Percentiles rank a stretch among this genome's conserved stretches.
These are phyloP conservation scores for Sphaceloma murrayae DNA, from an alignment of 2,329 filamentous ascomycete genomes.

Conservation along the genomic window DNA sequence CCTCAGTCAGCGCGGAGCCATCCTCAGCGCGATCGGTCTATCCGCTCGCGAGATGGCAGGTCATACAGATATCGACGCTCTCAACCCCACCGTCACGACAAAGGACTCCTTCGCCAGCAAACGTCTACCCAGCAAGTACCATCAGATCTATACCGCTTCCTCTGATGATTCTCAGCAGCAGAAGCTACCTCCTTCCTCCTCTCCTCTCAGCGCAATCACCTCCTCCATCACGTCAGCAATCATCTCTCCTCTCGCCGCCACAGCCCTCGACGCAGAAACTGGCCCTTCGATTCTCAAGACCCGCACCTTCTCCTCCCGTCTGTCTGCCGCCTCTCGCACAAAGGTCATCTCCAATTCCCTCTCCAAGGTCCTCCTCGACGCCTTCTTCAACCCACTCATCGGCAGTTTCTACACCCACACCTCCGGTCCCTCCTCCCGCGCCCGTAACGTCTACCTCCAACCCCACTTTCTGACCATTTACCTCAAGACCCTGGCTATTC, in stretches of 20 bases:
- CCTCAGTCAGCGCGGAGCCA: conserved; percentile 67
- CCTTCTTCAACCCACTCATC: conserved; percentile 80
- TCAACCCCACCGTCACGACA: conserved; percentile 29
- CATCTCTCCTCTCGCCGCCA: conserved; percentile 70
- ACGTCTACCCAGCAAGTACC: conserved; percentile 61
- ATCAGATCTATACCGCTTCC: conserved; percentile 56
- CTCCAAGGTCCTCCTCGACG: conserved; percentile 61
- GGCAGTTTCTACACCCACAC: conserved; percentile 49
- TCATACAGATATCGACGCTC: conserved; percentile 48
- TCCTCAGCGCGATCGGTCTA: conserved; percentile 74
- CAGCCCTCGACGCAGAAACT: conserved; percentile 67
- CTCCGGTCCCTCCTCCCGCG: conserved; percentile 25
- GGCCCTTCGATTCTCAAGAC: conserved; percentile 82
- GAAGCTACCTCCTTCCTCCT: conserved; percentile 16
- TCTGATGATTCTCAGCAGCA: background rate
- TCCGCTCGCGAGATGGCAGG: conserved; percentile 78
- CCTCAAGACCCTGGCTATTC: conserved; percentile 73
- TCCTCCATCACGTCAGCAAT: conserved; percentile 59
- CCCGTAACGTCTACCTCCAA: conserved; percentile 56
- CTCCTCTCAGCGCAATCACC: conserved; percentile 59
- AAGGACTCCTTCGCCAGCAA: conserved; percentile 63
- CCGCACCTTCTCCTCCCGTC: conserved; percentile 73
- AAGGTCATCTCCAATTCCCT: conserved; percentile 65
- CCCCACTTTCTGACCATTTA: conserved; percentile 69
- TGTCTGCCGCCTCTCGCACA: conserved; percentile 51